Conservation (phyloP, 768 basidiomycete species). For the Leucosporidium creatinivorum region DNA sequence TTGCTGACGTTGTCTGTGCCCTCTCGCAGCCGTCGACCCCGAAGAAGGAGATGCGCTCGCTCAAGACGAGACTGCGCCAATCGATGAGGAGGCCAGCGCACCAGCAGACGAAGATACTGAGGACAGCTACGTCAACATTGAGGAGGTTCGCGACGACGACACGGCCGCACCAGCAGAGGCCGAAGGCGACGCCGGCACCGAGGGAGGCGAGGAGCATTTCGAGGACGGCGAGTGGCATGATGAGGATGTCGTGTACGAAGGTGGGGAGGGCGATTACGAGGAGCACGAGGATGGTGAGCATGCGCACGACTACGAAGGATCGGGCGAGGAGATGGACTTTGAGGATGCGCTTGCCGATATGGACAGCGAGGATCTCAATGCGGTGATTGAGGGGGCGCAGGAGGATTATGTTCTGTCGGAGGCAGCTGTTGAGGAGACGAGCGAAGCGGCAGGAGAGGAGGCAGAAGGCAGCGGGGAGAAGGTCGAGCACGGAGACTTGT, state of each 20-base stretch:
- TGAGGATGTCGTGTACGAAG: not conserved
- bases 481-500: not conserved
- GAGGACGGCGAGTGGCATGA: not conserved
- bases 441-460: not conserved
- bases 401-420: constrained; percentile 13
- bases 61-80: not conserved
- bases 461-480: not conserved
- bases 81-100: not conserved
- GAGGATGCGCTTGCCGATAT: constrained; percentile 23
- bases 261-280: not conserved
- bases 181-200: constrained; percentile 19
- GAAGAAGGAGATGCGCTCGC: not conserved
- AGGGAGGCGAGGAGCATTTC: not conserved
- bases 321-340: constrained; percentile 11
- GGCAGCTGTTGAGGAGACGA: not conserved
- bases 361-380: constrained; percentile 22
- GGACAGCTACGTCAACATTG: constrained; percentile 1
- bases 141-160: not conserved
- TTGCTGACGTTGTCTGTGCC: not conserved
- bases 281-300: not conserved
- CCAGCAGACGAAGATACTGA: not conserved
- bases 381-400: constrained; percentile 25
- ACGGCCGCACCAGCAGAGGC: not conserved
- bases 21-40: not conserved
- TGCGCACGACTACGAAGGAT: too few relatives aligned